Conservation (phyloP, 306 rosid species). For the Carpinus viminea region DNA sequence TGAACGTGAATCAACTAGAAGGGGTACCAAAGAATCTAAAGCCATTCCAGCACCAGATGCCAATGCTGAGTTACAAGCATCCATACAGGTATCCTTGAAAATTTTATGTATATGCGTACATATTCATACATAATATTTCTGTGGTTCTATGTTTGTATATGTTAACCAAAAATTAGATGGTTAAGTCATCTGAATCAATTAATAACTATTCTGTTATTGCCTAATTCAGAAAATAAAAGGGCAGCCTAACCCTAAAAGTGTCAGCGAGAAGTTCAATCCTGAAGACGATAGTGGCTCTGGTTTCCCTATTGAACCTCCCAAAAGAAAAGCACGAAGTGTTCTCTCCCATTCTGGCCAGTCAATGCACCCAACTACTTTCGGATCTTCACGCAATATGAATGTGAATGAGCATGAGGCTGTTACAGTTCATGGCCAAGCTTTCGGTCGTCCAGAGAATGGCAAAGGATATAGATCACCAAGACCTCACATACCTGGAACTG, state of each 20-base stretch:
- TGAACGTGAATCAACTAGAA: slow-evolving; percentile 41
- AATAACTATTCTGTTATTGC: slow-evolving; percentile 1
- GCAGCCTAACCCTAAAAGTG: slow-evolving; percentile 39
- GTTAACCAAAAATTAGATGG: background rate
- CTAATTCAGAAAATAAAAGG: slow-evolving; percentile 47
- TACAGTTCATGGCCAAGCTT: slow-evolving; percentile 22
- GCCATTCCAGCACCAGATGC: slow-evolving; percentile 55
- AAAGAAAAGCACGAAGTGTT: slow-evolving; percentile 28
- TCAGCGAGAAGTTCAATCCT: slow-evolving; percentile 51
- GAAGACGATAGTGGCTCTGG: slow-evolving; percentile 56
- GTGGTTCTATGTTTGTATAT: background rate
- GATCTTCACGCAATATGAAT: slow-evolving; percentile 50
- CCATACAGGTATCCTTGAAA: slow-evolving; percentile 45
- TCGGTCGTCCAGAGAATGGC: slow-evolving; percentile 33
- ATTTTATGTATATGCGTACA: slow-evolving; percentile 9
- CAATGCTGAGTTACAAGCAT: slow-evolving; percentile 51
- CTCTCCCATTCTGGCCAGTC: slow-evolving; percentile 56
- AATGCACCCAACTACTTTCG: slow-evolving; percentile 43
- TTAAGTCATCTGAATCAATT: background rate
- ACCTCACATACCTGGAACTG: slow-evolving; percentile 39
- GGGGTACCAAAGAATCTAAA: slow-evolving; percentile 40
- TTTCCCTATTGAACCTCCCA: slow-evolving; percentile 51
- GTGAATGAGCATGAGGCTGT: slow-evolving; percentile 36
- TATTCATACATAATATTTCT: background rate
- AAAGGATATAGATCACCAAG: slow-evolving; percentile 48